A percentile compares a stretch with the other conserved stretches of the same genome.
phyloP scores from a whole-genome alignment of 208 protist genomes.

The Crithidia fasciculata region DNA sequence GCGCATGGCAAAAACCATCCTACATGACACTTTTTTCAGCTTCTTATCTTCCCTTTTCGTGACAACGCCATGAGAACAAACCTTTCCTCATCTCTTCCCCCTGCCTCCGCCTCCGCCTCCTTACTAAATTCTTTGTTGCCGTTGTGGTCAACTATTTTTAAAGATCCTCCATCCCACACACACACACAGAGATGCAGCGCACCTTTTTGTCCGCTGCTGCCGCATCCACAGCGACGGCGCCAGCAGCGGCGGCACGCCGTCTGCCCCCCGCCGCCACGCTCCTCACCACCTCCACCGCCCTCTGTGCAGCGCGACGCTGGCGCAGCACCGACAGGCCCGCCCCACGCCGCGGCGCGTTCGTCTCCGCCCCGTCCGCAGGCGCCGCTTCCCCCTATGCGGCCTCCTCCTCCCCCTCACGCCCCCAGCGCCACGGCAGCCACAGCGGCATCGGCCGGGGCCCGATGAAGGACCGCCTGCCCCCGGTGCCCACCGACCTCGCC shows the following conservation, averaged over 20 bases:
- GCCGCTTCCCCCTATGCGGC: neutral
- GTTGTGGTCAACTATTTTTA: too few relatives aligned
- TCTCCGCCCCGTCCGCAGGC: neutral
- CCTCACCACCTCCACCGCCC: neutral
- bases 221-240: too few relatives aligned
- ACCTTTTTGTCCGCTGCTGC: slow-evolving; percentile 7
- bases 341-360: neutral
- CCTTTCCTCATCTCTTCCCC: too few relatives aligned
- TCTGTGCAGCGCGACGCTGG: neutral
- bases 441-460: slow-evolving; percentile 34
- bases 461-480: slow-evolving; percentile 81
- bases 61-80: too few relatives aligned
- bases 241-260: too few relatives aligned
- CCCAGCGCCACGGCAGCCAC: neutral
- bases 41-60: too few relatives aligned
- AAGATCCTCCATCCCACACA: neutral
- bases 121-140: too few relatives aligned
- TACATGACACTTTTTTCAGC: too few relatives aligned
- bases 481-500: slow-evolving; percentile 55
- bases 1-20: too few relatives aligned
- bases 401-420: neutral
- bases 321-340: neutral
- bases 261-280: neutral
- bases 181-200: neutral
- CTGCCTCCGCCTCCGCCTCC: too few relatives aligned